Evolutionary conservation across 2,329 filamentous ascomycete species (phyloP).

Genomic region (Neophaeococcomyces mojaviensis): DNA sequence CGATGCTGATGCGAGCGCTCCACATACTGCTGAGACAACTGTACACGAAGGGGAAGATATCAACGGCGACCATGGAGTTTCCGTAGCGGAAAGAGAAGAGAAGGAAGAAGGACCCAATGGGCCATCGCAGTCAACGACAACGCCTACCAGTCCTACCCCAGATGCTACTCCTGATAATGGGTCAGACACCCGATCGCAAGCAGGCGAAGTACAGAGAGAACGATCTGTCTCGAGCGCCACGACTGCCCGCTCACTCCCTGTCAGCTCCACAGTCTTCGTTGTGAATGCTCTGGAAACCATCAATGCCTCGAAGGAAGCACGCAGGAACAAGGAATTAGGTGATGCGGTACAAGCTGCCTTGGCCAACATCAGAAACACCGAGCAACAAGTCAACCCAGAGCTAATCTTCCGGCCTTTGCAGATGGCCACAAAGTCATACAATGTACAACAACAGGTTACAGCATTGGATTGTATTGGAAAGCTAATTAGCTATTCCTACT

Average conservation of each 20-base stretch:
- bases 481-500: constrained; percentile 97
- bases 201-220: constrained; percentile 27
- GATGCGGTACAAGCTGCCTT: constrained; percentile 77
- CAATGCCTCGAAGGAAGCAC: constrained; percentile 81
- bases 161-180: constrained; percentile 1
- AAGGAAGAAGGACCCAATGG: constrained; percentile 8
- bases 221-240: constrained; percentile 56
- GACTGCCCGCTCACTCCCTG: constrained; percentile 52
- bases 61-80: constrained; percentile 9
- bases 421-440: constrained; percentile 79
- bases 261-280: constrained; percentile 94
- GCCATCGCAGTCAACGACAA: constrained; percentile 9
- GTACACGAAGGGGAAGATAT: constrained; percentile 13
- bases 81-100: constrained; percentile 12
- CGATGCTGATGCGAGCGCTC: constrained; percentile 19
- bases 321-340: constrained; percentile 73
- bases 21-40: constrained; percentile 16
- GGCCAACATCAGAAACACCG: constrained; percentile 76
- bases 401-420: constrained; percentile 85
- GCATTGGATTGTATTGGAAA: constrained; percentile 98
- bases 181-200: background rate
- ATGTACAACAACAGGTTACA: constrained; percentile 75
- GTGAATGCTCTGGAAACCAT: constrained; percentile 89
- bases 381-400: constrained; percentile 79
- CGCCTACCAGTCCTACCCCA: constrained; percentile 9